These are phyloP conservation scores for Boletellus sp. DNA, from an alignment of 768 basidiomycete genomes.

Conservation along the genomic window DNA sequence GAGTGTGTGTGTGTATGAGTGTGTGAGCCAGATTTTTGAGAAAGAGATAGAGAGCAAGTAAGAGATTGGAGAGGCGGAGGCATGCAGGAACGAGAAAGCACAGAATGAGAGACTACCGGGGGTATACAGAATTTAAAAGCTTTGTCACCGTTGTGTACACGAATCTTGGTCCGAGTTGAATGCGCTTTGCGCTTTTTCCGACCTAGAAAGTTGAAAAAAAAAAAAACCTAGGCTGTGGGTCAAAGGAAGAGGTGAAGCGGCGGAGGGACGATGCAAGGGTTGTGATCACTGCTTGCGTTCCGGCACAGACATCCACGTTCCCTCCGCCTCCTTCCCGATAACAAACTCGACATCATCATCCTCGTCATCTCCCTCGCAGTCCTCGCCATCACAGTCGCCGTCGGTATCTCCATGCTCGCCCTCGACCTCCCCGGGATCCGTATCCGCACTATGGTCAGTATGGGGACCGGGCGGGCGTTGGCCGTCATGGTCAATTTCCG, in stretches of 20 bases:
- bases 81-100: not conserved
- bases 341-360: slow-evolving; percentile 81
- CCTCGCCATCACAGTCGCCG: slow-evolving; percentile 33
- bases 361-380: slow-evolving; percentile 48
- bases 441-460: not conserved
- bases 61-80: not conserved
- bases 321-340: slow-evolving; percentile 47
- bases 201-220: slow-evolving; percentile 2
- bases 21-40: slow-evolving; percentile 2
- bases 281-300: slow-evolving; percentile 26
- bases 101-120: not conserved
- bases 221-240: slow-evolving; percentile 8
- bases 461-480: not conserved
- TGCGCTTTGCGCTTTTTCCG: slow-evolving; percentile 13
- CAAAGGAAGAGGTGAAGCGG: not conserved
- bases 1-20: slow-evolving; percentile 1
- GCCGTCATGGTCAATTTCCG: not conserved
- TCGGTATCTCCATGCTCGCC: slow-evolving; percentile 22
- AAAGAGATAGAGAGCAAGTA: slow-evolving; percentile 9
- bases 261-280: not conserved
- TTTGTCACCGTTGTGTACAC: slow-evolving; percentile 2
- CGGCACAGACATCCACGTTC: slow-evolving; percentile 33
- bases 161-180: slow-evolving; percentile 10
- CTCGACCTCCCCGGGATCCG: slow-evolving; percentile 10
- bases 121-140: slow-evolving; percentile 16